Percentiles rank a stretch among this genome's conserved stretches.
phyloP scores from a whole-genome alignment of 257 asterid genomes.

The Penstemon eatonii region DNA sequence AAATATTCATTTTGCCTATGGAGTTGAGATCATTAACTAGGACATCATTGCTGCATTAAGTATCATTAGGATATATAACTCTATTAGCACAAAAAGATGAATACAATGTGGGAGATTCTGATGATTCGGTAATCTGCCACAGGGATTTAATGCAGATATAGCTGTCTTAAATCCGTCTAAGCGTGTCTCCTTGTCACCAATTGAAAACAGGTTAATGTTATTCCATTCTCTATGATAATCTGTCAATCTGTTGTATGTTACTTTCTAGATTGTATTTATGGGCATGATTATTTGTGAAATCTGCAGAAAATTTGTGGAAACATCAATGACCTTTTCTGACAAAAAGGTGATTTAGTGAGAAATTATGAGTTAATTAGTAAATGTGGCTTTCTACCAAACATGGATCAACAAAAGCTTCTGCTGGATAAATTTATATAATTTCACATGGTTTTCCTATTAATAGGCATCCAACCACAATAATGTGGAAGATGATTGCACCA shows the following conservation, averaged over 20 bases:
- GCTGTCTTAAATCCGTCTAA: slow-evolving; percentile 55
- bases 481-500: slow-evolving; percentile 33
- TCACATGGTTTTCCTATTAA: slow-evolving; percentile 23
- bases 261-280: slow-evolving; percentile 5
- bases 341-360: slow-evolving; percentile 47
- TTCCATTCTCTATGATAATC: slow-evolving; percentile 26
- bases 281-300: slow-evolving; percentile 28
- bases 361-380: slow-evolving; percentile 15
- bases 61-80: slow-evolving; percentile 15
- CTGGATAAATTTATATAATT: neutral
- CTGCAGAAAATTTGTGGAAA: slow-evolving; percentile 56
- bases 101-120: neutral
- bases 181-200: slow-evolving; percentile 50
- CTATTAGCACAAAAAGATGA: slow-evolving; percentile 9
- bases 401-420: neutral
- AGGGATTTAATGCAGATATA: slow-evolving; percentile 46
- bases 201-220: slow-evolving; percentile 50
- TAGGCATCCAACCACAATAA: slow-evolving; percentile 44
- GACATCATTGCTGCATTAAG: slow-evolving; percentile 8
- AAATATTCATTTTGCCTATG: slow-evolving; percentile 13
- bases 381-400: slow-evolving; percentile 20
- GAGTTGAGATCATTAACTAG: slow-evolving; percentile 15
- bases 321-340: slow-evolving; percentile 40
- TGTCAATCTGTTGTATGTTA: slow-evolving; percentile 10
- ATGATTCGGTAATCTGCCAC: slow-evolving; percentile 23